These are phyloP conservation scores for Eutrema yunnanense DNA, from an alignment of 345 rosid species.

Conservation along the genomic window DNA sequence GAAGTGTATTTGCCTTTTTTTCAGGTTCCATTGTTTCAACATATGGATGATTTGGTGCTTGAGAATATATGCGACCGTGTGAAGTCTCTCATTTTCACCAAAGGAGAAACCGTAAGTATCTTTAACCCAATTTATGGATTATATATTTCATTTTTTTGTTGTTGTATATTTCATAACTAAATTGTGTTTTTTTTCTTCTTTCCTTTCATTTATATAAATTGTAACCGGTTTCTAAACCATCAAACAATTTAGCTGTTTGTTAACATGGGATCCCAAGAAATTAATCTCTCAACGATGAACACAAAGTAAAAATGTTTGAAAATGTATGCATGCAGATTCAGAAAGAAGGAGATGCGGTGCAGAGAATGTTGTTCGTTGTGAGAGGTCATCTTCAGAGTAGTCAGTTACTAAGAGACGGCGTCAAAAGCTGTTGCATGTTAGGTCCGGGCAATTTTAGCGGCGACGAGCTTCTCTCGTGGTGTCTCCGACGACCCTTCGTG, in stretches of 20 bases:
- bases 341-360: slow-evolving; percentile 92
- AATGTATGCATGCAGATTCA: slow-evolving; percentile 53
- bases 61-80: slow-evolving; percentile 96
- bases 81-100: slow-evolving; percentile 86
- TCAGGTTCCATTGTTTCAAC: slow-evolving; percentile 91
- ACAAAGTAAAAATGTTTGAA: neutral
- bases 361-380: slow-evolving; percentile 92
- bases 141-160: neutral
- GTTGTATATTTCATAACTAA: too few species aligned
- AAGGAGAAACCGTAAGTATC: slow-evolving; percentile 81
- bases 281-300: neutral
- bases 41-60: slow-evolving; percentile 89
- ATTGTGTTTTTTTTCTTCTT: neutral
- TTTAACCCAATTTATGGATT: neutral
- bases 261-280: slow-evolving; percentile 4
- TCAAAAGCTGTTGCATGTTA: slow-evolving; percentile 88
- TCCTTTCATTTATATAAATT: neutral
- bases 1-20: neutral
- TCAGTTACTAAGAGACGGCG: slow-evolving; percentile 78
- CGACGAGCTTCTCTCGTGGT: slow-evolving; percentile 94
- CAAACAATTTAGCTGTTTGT: neutral
- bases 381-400: slow-evolving; percentile 97
- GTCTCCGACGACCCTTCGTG: slow-evolving; percentile 80
- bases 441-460: slow-evolving; percentile 99
- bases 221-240: neutral